Percentiles rank a stretch among this genome's conserved stretches.
These are phyloP conservation scores for Candida insectorum DNA, from an alignment of 805 yeast genomes.

Conservation along the genomic window DNA sequence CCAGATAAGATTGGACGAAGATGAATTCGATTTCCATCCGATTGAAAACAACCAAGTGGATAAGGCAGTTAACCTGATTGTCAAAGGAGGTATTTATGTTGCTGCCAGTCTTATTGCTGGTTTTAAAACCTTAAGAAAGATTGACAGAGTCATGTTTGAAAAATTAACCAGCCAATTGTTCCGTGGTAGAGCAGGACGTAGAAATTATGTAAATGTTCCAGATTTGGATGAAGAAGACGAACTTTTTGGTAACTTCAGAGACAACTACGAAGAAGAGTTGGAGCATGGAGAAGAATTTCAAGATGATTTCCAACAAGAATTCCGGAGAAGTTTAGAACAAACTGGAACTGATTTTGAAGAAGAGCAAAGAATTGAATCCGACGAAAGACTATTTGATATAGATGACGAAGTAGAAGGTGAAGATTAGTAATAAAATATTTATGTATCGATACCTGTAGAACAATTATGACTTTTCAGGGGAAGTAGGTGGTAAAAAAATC, in stretches of 20 bases:
- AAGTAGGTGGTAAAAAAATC: background rate
- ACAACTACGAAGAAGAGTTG: slow-evolving; percentile 36
- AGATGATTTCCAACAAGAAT: slow-evolving; percentile 13
- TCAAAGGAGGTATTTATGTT: slow-evolving; percentile 52
- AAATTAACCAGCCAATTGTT: slow-evolving; percentile 25
- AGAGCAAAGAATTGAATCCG: slow-evolving; percentile 5
- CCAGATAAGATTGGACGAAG: slow-evolving; percentile 75
- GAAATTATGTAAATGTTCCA: slow-evolving; percentile 42
- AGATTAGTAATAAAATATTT: background rate
- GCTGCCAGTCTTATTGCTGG: slow-evolving; percentile 39
- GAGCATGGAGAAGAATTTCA: slow-evolving; percentile 22
- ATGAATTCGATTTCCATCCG: slow-evolving; percentile 43
- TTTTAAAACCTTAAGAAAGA: slow-evolving; percentile 28
- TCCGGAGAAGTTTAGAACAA: slow-evolving; percentile 14
- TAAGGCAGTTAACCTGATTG: slow-evolving; percentile 54
- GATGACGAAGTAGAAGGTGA: slow-evolving; percentile 12
- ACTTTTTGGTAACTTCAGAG: slow-evolving; percentile 39
- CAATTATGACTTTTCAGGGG: background rate
- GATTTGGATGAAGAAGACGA: slow-evolving; percentile 35
- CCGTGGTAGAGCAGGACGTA: slow-evolving; percentile 36
- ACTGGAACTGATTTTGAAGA: slow-evolving; percentile 15
- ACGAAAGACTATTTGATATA: slow-evolving; percentile 13
- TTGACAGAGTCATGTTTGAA: slow-evolving; percentile 33
- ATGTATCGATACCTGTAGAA: background rate
- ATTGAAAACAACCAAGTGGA: slow-evolving; percentile 65